Conservation (phyloP, 768 basidiomycete species). For the Terana coerulea region DNA sequence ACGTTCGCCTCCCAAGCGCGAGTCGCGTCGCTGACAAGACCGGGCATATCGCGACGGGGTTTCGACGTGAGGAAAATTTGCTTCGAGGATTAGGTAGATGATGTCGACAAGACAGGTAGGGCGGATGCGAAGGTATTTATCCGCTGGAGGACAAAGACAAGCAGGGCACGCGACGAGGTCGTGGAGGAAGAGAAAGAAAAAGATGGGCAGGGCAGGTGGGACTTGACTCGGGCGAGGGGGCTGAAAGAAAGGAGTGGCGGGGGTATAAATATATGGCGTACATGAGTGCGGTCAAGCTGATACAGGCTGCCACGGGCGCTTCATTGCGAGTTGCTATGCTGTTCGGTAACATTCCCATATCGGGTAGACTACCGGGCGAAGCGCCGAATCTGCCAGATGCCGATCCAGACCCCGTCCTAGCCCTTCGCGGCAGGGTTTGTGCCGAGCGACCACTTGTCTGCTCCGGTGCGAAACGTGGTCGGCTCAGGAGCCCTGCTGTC, state of each 20-base stretch:
- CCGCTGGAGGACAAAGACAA: constrained; percentile 1
- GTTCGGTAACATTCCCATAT: neutral
- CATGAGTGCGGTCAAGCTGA: constrained; percentile 6
- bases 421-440: neutral
- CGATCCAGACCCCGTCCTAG: constrained; percentile 3
- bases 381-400: neutral
- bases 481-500: no score
- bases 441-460: no score
- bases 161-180: neutral
- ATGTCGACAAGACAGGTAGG: neutral
- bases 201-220: neutral
- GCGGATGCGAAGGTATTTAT: constrained; percentile 1
- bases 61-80: neutral
- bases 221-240: constrained; percentile 1
- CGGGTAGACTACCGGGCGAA: neutral
- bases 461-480: no score
- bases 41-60: constrained; percentile 7
- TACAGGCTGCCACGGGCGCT: neutral
- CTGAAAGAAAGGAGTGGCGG: constrained; percentile 8
- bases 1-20: constrained; percentile 68
- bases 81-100: neutral
- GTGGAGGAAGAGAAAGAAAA: neutral
- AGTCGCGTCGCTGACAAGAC: constrained; percentile 58
- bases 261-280: constrained; percentile 4
- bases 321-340: constrained; percentile 7